Conservation (phyloP, 352 stramenopile genomes). For the Phytopythium vexans region DNA sequence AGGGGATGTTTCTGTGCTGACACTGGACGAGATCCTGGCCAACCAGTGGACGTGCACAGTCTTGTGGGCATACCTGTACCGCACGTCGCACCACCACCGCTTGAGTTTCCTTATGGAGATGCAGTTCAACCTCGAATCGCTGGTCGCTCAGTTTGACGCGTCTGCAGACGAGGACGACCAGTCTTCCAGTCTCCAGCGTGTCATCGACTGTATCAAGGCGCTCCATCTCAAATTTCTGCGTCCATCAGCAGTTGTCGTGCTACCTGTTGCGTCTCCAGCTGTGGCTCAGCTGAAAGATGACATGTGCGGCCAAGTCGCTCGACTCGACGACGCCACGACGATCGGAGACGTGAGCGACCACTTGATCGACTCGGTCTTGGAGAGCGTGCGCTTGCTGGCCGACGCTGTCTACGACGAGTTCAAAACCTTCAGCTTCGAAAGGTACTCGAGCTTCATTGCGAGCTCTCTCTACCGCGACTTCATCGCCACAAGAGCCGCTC, state of each 20-base stretch:
- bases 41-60: conserved; percentile 71
- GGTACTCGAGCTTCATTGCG: conserved; percentile 43
- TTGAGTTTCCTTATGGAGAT: conserved; percentile 62
- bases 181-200: no score
- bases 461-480: conserved; percentile 51
- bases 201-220: no score
- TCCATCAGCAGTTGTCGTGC: conserved; percentile 11
- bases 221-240: conserved; percentile 15
- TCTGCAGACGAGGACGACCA: conserved; percentile 1
- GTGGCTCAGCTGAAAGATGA: conserved; percentile 26
- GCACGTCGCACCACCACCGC: conserved; percentile 41
- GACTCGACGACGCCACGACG: conserved; percentile 3
- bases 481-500: conserved; percentile 7
- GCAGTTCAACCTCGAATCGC: conserved; percentile 40
- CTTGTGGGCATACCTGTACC: conserved; percentile 72
- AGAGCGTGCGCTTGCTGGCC: conserved; percentile 9
- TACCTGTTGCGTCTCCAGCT: conserved; percentile 16
- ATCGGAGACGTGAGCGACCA: no score
- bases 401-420: conserved; percentile 40
- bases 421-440: conserved; percentile 39
- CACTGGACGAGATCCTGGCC: conserved; percentile 51
- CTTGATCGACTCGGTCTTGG: background rate
- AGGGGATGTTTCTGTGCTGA: conserved; percentile 17
- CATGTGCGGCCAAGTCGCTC: conserved; percentile 12
- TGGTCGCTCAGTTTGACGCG: conserved; percentile 16